Evolutionary conservation across 2,329 filamentous ascomycete species (phyloP).

Genomic region (Thelonectria rubi): DNA sequence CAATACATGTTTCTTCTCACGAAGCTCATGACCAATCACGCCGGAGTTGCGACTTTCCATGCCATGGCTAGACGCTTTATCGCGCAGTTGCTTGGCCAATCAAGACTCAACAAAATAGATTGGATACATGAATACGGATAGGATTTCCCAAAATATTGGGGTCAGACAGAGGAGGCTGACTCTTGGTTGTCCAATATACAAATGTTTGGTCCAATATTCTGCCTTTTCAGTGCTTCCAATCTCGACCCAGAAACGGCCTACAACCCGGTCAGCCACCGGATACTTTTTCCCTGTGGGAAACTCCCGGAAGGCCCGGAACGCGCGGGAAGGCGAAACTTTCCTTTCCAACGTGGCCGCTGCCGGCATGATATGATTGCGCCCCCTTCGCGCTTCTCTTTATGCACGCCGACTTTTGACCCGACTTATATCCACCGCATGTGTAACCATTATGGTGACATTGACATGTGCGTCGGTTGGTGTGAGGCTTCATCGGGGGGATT

Average conservation of each 20-base stretch:
- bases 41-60: neutral
- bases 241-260: no score
- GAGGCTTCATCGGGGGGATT: no score
- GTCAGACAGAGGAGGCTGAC: no score
- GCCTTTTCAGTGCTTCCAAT: no score
- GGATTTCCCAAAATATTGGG: neutral
- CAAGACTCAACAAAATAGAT: conserved; percentile 12
- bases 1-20: neutral
- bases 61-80: conserved; percentile 3
- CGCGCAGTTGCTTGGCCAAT: conserved; percentile 9
- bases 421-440: no score
- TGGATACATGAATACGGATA: neutral
- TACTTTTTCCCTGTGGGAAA: neutral
- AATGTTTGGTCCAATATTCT: no score
- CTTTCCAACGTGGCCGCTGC: neutral
- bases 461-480: no score
- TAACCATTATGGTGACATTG: no score
- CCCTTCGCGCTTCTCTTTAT: no score
- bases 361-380: neutral
- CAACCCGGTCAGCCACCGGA: no score
- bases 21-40: conserved; percentile 12
- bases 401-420: no score
- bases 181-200: neutral
- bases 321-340: neutral
- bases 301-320: neutral